These are phyloP conservation scores for Pseudogymnoascus sp. DNA, from an alignment of 2,329 filamentous ascomycete genomes.

Conservation along the genomic window DNA sequence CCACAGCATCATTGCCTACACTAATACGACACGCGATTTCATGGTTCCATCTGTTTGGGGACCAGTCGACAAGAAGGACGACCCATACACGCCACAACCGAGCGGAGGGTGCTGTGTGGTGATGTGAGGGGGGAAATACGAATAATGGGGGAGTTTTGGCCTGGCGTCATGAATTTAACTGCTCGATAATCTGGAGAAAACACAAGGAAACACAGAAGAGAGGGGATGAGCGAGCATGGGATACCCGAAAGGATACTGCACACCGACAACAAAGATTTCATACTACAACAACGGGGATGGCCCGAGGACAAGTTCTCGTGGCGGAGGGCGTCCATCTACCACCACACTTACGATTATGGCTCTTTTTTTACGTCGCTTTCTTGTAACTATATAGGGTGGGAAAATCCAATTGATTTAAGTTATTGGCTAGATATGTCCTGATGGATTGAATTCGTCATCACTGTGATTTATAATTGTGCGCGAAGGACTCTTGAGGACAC, in stretches of 20 bases:
- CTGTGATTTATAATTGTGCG: background rate
- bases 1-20: constrained; percentile 91
- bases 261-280: constrained; percentile 1
- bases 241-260: constrained; percentile 1
- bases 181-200: background rate
- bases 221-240: background rate
- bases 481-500: background rate
- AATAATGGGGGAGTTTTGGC: constrained; percentile 1
- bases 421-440: background rate
- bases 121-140: constrained; percentile 53
- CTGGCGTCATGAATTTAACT: constrained; percentile 1
- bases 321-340: background rate
- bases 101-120: constrained; percentile 87
- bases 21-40: constrained; percentile 95
- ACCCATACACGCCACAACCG: constrained; percentile 96
- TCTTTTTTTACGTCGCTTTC: constrained; percentile 19
- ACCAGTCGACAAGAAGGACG: constrained; percentile 84
- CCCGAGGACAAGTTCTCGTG: background rate
- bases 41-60: constrained; percentile 99
- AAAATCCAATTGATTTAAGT: background rate
- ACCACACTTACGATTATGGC: constrained; percentile 19
- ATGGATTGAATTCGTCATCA: background rate
- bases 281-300: background rate
- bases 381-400: constrained; percentile 4
- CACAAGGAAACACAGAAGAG: background rate